Conservation (phyloP, 2,329 filamentous ascomycete genomes). For the Alternaria viburni region DNA sequence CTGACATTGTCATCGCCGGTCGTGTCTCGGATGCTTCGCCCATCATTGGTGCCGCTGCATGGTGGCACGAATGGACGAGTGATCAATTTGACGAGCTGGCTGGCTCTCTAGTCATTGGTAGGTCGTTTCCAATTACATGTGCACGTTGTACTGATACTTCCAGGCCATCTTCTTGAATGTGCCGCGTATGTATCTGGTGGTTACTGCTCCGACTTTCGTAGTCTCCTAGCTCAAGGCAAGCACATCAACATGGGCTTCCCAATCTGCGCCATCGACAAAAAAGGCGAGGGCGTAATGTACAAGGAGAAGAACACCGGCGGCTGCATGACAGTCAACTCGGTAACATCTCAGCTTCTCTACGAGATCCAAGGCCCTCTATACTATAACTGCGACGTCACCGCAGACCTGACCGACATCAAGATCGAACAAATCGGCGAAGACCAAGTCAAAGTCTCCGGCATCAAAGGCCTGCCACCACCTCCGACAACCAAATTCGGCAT, state of each 20-base stretch:
- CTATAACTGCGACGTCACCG: constrained; percentile 55
- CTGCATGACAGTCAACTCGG: constrained; percentile 54
- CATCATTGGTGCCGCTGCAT: constrained; percentile 58
- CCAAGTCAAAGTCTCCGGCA: constrained; percentile 46
- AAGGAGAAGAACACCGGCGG: constrained; percentile 43
- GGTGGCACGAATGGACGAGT: constrained; percentile 60
- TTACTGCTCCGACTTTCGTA: constrained; percentile 50
- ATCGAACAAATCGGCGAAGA: constrained; percentile 54
- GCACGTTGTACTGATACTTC: constrained; percentile 43
- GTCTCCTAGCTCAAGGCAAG: constrained; percentile 39
- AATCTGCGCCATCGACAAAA: constrained; percentile 27
- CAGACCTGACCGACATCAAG: constrained; percentile 30
- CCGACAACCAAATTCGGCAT: constrained; percentile 59
- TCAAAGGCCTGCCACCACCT: constrained; percentile 51
- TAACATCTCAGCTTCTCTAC: constrained; percentile 59
- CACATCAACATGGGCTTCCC: constrained; percentile 45
- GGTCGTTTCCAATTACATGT: background rate
- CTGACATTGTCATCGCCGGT: constrained; percentile 43
- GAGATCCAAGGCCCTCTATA: constrained; percentile 46
- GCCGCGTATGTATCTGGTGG: constrained; percentile 41
- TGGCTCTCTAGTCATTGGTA: constrained; percentile 39
- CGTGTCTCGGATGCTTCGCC: constrained; percentile 36
- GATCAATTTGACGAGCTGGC: constrained; percentile 43
- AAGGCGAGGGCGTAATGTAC: constrained; percentile 27
- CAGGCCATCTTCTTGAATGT: constrained; percentile 52